A percentile compares a stretch with the other conserved stretches of the same genome.
These are phyloP conservation scores for Funneliformis mosseae DNA, from an alignment of 192 early-diverging fungal species.

Conservation along the genomic window DNA sequence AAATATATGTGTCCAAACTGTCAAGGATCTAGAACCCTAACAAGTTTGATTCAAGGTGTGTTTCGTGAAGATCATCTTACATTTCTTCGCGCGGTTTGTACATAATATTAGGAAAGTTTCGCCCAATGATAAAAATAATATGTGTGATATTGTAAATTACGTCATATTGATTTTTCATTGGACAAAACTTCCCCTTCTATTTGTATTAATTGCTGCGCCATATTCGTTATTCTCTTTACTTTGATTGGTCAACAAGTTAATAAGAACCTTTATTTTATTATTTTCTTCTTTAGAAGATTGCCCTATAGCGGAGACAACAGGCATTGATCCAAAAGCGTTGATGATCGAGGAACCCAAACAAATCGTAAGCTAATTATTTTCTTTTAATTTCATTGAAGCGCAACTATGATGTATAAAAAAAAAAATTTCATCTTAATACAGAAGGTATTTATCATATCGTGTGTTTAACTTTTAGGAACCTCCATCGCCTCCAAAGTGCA, in stretches of 20 bases:
- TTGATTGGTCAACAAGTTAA: neutral
- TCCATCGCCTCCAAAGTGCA: constrained; percentile 39
- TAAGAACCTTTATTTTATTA: neutral
- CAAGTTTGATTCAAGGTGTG: constrained; percentile 20
- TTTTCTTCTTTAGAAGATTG: constrained; percentile 5
- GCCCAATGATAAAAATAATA: neutral
- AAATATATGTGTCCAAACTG: constrained; percentile 17
- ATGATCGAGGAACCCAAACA: constrained; percentile 4
- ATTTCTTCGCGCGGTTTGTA: constrained; percentile 5
- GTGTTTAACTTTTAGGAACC: neutral
- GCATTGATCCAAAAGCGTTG: constrained; percentile 37
- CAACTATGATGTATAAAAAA: neutral
- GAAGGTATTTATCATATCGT: neutral
- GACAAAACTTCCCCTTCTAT: too few species aligned
- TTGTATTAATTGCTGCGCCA: neutral
- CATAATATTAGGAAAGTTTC: neutral
- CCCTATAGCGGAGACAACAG: constrained; percentile 25
- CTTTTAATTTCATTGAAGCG: neutral
- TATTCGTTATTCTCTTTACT: neutral
- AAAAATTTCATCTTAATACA: neutral
- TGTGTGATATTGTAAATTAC: neutral
- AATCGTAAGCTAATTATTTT: neutral
- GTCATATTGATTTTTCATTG: neutral
- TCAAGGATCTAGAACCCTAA: constrained; percentile 5
- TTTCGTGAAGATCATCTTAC: neutral